A percentile compares a stretch with the other conserved stretches of the same genome.
phyloP scores from a whole-genome alignment of 192 early-diverging fungal species.

The Podochytrium sp. region DNA sequence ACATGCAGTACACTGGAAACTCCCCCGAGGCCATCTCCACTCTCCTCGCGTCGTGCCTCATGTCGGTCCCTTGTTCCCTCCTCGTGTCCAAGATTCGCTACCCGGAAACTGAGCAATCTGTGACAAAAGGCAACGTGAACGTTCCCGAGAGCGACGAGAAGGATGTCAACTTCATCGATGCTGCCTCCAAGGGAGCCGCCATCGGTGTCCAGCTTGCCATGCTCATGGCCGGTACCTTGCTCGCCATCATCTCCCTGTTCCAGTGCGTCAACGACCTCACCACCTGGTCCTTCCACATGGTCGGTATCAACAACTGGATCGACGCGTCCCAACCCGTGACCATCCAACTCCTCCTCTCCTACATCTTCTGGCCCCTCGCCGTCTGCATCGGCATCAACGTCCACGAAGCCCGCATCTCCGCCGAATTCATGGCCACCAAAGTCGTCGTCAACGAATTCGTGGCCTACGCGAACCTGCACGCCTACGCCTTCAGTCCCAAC shows the following conservation, averaged over 20 bases:
- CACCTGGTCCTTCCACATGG: constrained; percentile 64
- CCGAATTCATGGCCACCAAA: constrained; percentile 73
- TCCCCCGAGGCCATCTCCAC: constrained; percentile 47
- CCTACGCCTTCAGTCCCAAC: background rate
- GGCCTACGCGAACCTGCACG: constrained; percentile 60
- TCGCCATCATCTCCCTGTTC: constrained; percentile 77
- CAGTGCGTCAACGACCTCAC: constrained; percentile 69
- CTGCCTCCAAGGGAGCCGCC: constrained; percentile 81
- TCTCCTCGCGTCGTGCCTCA: constrained; percentile 84
- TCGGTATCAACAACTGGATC: constrained; percentile 61
- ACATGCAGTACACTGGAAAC: constrained; percentile 66
- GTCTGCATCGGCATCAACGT: constrained; percentile 70
- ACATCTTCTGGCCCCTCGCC: constrained; percentile 76
- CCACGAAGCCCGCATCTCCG: constrained; percentile 58
- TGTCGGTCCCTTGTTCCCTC: constrained; percentile 87
- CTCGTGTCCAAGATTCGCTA: constrained; percentile 84
- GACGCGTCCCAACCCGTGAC: constrained; percentile 59
- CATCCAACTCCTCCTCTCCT: constrained; percentile 73
- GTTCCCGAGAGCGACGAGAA: constrained; percentile 62
- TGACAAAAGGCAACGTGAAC: constrained; percentile 71
- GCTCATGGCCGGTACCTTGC: constrained; percentile 75
- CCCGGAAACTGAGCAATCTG: constrained; percentile 81
- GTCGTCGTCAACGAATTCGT: constrained; percentile 88
- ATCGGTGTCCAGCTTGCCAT: constrained; percentile 76
- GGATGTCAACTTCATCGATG: constrained; percentile 78